Base-by-base conservation (phyloP, 371 early-diverging fungal genomes). In the Mortierella sp. region DNA sequence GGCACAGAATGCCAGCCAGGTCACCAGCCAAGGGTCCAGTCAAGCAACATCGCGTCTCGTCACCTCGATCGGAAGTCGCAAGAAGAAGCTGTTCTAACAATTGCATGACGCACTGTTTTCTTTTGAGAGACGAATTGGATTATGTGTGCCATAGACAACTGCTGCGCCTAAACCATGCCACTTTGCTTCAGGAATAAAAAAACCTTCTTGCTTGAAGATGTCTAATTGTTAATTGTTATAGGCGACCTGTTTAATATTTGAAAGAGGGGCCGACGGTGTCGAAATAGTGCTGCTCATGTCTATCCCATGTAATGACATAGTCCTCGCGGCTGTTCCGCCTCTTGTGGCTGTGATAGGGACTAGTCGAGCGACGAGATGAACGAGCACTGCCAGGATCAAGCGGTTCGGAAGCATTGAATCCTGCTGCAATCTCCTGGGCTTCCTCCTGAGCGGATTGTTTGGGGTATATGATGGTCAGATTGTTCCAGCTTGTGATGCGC, bases 31-130 rank as follows among this genome's bases (percentile, higher is more conserved):
- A 50, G 50, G 72, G 22, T 37, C 68, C 4, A 78, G 66, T 31
- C 79, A 72, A 40, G 45, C 66, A 10, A 66, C 44, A 10, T 76
- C 77, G 24, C 63, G 77, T 16, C 43, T 81, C 37, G 77, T 81
- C 7, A 31, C 71, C 16, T 55, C 81, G 29, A 81, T 81, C n/a
- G 81, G 81, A n/a, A 81, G 71, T 58, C 73, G 81, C 7, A 73
- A 71, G 29, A 81, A 81, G 71, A 81, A 74, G 61, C 41, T 77
- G 19, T 39, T 74, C 26, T 74, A 29, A 66, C n/a, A n/a, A n/a
- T n/a, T n/a, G n/a, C n/a, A n/a, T n/a, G n/a, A n/a, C n/a, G n/a
- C n/a, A n/a, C n/a, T n/a, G n/a, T n/a, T n/a, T n/a, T n/a, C n/a
- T n/a, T n/a, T n/a, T n/a, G n/a, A n/a, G n/a, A n/a, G n/a, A n/a